Evolutionary conservation across 2,329 filamentous ascomycete species (phyloP), one percentile per base, ranked within the genome.

Genomic region (Cryphonectria parasitica): DNA sequence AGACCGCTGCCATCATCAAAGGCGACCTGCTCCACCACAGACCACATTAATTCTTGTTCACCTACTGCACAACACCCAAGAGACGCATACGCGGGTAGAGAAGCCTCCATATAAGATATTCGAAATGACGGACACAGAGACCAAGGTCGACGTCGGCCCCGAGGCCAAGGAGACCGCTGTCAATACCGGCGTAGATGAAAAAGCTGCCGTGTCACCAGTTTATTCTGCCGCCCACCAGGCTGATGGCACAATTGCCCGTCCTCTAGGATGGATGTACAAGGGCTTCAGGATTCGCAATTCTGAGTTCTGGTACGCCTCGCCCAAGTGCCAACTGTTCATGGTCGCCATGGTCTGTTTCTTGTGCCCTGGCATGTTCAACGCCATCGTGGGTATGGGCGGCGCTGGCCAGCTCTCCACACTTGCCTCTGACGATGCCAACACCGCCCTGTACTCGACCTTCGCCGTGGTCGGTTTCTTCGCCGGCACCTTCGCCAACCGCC

Each of bases 401-500:
- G 89, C 81, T 77, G 89, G 89, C 64, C 87, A 87, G 75, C 76
- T 87, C 67, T 82, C 89, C 75, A 69, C 81, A 3, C 84, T 82
- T 34, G 88, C 81, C 62, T 79, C 81, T 85, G 90, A 91, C 80
- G 86, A 90, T 74, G 87, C 90, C 74, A 79, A 78, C 69, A 83
- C 80, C 15, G 85, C 84, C 7, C 80, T 86, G 13, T 85, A 86
- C 76, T 82, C 81, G 13, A 84, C 84, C 49, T 86, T 86, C 70
- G 83, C 88, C 60, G 83, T 89, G 68, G 85, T 90, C 61, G 91
- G 89, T 73, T 88, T 93, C 81, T 87, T 92, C 77, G 91, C 92
- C 74, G 91, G 91, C 69, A 95, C 91, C 67, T 87, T 95, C 77
- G 90, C 91, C 82, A 96, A 96, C 83, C 88, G 87, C 74, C 84